Percentiles rank a stretch among this genome's conserved stretches.
Evolutionary conservation across 768 basidiomycete genomes (phyloP).

Genomic region (Lactarius sanguifluus): DNA sequence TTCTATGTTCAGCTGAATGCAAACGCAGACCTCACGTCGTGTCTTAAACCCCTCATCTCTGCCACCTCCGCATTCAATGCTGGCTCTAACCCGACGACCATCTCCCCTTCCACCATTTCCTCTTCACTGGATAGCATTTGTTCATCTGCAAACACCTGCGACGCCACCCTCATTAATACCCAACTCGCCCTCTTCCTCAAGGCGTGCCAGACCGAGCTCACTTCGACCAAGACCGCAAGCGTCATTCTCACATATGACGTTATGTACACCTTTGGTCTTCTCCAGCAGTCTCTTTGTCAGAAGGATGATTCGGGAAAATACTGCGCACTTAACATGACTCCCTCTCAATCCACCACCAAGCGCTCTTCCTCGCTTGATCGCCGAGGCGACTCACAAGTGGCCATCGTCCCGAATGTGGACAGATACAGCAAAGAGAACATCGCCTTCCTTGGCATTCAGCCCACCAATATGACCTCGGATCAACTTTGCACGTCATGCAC

Average conservation of each 20-base stretch:
- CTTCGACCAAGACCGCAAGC: conserved; percentile 42
- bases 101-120: conserved; percentile 47
- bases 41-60: conserved; percentile 60
- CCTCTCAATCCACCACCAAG: conserved; percentile 34
- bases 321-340: conserved; percentile 58
- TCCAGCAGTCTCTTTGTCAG: conserved; percentile 68
- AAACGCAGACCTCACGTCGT: conserved; percentile 55
- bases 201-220: conserved; percentile 72
- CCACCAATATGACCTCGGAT: conserved; percentile 43
- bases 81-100: conserved; percentile 40
- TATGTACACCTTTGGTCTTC: conserved; percentile 68
- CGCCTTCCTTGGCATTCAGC: conserved; percentile 75
- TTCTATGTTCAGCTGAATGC: conserved; percentile 67
- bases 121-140: conserved; percentile 59
- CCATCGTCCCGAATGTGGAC: conserved; percentile 51
- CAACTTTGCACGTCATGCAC: conserved; percentile 83
- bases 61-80: conserved; percentile 58
- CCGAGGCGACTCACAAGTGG: conserved; percentile 35
- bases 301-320: conserved; percentile 70
- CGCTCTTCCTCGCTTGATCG: conserved; percentile 27
- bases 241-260: conserved; percentile 76
- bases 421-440: conserved; percentile 61
- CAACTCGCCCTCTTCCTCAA: conserved; percentile 69
- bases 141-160: conserved; percentile 49
- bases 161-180: conserved; percentile 54